Conservation (phyloP, 1,284 basidiomycete species). For the Ustilago bromivora region DNA sequence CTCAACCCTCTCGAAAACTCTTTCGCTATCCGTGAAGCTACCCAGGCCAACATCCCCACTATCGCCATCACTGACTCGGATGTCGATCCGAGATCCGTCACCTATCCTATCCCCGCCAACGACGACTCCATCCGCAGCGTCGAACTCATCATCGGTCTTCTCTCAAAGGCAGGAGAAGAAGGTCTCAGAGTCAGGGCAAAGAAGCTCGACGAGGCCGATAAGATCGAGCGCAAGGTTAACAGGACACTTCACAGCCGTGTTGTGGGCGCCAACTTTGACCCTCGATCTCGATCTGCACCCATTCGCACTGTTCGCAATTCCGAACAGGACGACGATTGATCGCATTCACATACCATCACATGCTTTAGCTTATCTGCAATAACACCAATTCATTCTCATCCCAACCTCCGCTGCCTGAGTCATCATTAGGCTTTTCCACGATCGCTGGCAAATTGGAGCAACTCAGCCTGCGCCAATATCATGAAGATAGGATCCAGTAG, state of each 20-base stretch:
- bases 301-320: conserved; percentile 8
- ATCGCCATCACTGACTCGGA: conserved; percentile 87
- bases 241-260: conserved; percentile 24
- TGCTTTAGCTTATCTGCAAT: neutral
- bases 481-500: neutral
- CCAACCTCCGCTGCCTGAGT: neutral
- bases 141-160: conserved; percentile 88
- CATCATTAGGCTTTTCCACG: neutral
- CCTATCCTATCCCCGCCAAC: conserved; percentile 98
- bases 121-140: conserved; percentile 92
- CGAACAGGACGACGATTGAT: conserved; percentile 20
- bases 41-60: conserved; percentile 71
- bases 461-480: neutral
- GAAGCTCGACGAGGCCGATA: conserved; percentile 58
- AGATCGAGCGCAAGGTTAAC: conserved; percentile 50
- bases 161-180: conserved; percentile 84
- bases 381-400: neutral
- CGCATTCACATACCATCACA: conserved; percentile 1
- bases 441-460: neutral
- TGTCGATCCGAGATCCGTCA: conserved; percentile 93
- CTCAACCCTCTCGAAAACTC: conserved; percentile 88
- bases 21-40: conserved; percentile 71
- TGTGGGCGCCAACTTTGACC: conserved; percentile 47
- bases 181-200: conserved; percentile 54
- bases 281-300: conserved; percentile 23